Base-by-base conservation (phyloP, 306 rosid genomes). In the Aeschynomene evenia region DNA sequence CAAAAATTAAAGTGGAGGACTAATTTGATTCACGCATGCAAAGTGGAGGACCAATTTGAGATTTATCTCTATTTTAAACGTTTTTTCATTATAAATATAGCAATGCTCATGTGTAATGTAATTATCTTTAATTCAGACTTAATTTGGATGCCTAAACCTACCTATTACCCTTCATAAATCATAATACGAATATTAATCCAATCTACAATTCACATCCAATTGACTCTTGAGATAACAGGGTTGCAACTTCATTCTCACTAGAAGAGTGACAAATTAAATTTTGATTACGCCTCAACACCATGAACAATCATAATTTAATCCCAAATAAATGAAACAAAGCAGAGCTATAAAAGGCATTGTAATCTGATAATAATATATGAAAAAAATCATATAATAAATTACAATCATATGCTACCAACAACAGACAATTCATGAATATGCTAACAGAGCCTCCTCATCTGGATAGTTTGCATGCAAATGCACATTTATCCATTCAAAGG, bases 401-500 rank as follows among this genome's bases (percentile, higher is more conserved):
- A 48, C 40, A 77, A 43, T 68, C 78, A 33, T n/a, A n/a, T 21
- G 77, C 63, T 43, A 33, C 37, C 36, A 45, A 36, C 11, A 14
- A 43, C 11, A 33, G 16, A 40, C 34, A 36, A 65, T 16, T 68
- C 53, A 73, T 29, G 83, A 57, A 28, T 40, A 45, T 62, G 63
- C 72, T 56, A 64, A 40, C 70, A 56, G 75, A 56, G 70, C 28
- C 71, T 46, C 72, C 21, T 73, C 73, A 10, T 66, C 59, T 43
- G 78, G 62, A 40, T 66, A 62, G 52, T 55, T 68, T 76, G 73
- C 86, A 67, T 84, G 85, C 71, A 89, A 78, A 61, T 84, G 87
- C 76, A 76, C 83, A 77, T 76, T 80, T 66, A 88, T 51, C 95
- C 95, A 88, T 65, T 86, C 89, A 82, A 63, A 80, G 14, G 85